A percentile compares a stretch with the other conserved stretches of the same genome.
These are phyloP conservation scores for Cucurbita maxima DNA, from an alignment of 306 rosid species.

Conservation along the genomic window DNA sequence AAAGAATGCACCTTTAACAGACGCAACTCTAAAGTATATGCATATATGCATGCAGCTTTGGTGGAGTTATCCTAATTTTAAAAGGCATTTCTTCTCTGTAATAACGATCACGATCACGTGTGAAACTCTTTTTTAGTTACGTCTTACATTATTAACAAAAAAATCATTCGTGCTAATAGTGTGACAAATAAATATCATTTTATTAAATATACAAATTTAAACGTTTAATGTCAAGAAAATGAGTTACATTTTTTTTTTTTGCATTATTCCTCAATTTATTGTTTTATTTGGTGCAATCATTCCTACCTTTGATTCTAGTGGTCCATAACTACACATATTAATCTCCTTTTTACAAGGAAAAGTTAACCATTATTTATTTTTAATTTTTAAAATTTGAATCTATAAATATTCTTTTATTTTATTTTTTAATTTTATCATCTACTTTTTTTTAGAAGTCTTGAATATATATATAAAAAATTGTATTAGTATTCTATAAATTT, in stretches of 20 bases:
- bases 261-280: not conserved
- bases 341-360: not conserved
- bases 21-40: not conserved
- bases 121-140: too few species aligned
- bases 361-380: not conserved
- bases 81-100: not conserved
- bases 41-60: not conserved
- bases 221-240: too few species aligned
- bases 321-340: not conserved
- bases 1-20: not conserved
- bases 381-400: not conserved
- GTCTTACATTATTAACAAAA: too few species aligned
- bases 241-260: too few species aligned
- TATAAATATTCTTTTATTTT: not conserved
- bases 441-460: not conserved
- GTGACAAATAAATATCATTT: too few species aligned
- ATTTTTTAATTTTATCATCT: not conserved
- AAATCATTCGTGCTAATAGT: too few species aligned
- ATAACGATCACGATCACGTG: too few species aligned
- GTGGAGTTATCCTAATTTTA: not conserved
- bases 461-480: too few species aligned
- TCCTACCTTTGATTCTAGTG: not conserved
- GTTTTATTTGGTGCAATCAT: not conserved
- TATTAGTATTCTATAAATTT: too few species aligned
- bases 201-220: too few species aligned